Percentiles rank a stretch among this genome's conserved stretches.
These are phyloP conservation scores for Candida vaughaniae DNA, from an alignment of 805 yeast genomes.

Conservation along the genomic window DNA sequence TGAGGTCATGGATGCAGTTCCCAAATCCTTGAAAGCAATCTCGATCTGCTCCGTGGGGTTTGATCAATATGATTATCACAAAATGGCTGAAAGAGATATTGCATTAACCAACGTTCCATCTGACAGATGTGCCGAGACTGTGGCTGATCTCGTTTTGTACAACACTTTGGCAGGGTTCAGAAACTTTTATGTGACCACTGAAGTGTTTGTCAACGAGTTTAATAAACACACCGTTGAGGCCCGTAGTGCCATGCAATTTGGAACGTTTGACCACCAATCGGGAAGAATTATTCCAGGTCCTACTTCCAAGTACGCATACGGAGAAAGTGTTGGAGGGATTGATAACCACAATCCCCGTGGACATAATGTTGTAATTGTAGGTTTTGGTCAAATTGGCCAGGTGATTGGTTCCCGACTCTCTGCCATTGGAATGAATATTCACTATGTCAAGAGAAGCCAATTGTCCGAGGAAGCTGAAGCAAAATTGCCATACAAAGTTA, in stretches of 20 bases:
- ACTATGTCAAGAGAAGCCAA: conserved; percentile 57
- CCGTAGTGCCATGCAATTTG: conserved; percentile 36
- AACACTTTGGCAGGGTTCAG: conserved; percentile 62
- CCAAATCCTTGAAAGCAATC: conserved; percentile 45
- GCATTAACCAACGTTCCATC: conserved; percentile 57
- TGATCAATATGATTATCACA: conserved; percentile 48
- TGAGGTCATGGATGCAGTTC: conserved; percentile 45
- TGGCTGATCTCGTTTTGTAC: conserved; percentile 68
- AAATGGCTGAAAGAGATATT: conserved; percentile 43
- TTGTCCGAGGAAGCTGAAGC: conserved; percentile 31
- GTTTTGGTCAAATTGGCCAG: conserved; percentile 76
- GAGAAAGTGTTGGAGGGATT: conserved; percentile 49
- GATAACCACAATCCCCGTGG: conserved; percentile 50
- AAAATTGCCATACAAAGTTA: conserved; percentile 44
- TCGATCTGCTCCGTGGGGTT: conserved; percentile 59
- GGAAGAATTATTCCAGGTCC: conserved; percentile 23
- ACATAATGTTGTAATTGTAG: conserved; percentile 62
- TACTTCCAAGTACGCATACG: conserved; percentile 30
- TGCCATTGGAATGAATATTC: conserved; percentile 63
- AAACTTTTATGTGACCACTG: conserved; percentile 15
- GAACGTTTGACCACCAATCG: conserved; percentile 30
- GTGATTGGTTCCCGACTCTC: conserved; percentile 56
- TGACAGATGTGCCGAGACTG: conserved; percentile 62
- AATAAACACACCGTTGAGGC: conserved; percentile 48
- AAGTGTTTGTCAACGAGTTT: conserved; percentile 42